phyloP scores from a whole-genome alignment of 768 basidiomycete species.

The Tulasnella sp. region DNA sequence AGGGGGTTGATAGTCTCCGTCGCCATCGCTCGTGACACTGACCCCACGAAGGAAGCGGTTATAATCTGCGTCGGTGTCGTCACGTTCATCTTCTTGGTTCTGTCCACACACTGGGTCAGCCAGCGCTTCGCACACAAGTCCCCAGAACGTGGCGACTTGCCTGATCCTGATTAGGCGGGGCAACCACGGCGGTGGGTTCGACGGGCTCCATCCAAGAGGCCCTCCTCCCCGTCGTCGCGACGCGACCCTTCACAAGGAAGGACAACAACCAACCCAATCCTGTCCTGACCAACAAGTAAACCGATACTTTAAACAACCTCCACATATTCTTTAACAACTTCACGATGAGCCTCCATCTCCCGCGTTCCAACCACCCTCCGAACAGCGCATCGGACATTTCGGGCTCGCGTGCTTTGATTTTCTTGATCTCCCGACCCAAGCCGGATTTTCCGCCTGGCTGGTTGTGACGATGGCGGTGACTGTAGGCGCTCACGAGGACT shows the following conservation, averaged over 20 bases:
- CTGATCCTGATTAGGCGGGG: neutral
- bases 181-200: neutral
- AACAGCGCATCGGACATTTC: conserved; percentile 21
- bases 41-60: conserved; percentile 12
- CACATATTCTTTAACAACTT: neutral
- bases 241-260: neutral
- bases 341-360: neutral
- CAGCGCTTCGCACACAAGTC: neutral
- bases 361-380: conserved; percentile 14
- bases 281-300: neutral
- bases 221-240: neutral
- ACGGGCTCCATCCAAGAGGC: neutral
- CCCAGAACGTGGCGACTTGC: too few relatives aligned
- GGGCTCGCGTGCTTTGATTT: neutral
- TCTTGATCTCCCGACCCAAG: conserved; percentile 22
- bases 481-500: conserved; percentile 2
- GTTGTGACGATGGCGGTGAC: neutral
- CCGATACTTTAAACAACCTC: neutral
- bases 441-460: neutral
- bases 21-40: neutral
- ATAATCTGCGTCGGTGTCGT: neutral
- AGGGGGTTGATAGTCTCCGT: neutral
- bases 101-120: neutral
- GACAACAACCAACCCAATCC: neutral
- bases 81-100: neutral